Evolutionary conservation across 371 early-diverging fungal species (phyloP).

Genomic region (Apophysomyces ossiformis): DNA sequence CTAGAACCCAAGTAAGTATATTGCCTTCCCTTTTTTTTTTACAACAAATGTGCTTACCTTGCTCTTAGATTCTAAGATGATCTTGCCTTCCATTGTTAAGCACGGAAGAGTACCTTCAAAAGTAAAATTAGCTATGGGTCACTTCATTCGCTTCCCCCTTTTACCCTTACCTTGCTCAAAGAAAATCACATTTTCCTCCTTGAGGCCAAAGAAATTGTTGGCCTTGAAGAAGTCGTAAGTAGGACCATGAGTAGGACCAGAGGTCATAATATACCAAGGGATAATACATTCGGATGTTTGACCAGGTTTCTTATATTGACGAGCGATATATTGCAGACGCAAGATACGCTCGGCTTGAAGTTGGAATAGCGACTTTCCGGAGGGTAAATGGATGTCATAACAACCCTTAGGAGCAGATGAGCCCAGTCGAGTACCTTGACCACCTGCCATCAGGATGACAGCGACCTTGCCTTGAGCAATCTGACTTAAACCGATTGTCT

Average conservation of each 20-base stretch:
- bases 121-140: background rate
- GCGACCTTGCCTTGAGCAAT: conserved; percentile 92
- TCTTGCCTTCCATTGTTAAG: conserved; percentile 82
- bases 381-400: conserved; percentile 90
- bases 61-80: conserved; percentile 82
- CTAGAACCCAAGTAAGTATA: conserved; percentile 6
- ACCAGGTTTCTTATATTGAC: conserved; percentile 40
- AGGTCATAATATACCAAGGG: conserved; percentile 97
- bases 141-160: background rate
- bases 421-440: conserved; percentile 91
- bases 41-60: conserved; percentile 54
- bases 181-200: conserved; percentile 80
- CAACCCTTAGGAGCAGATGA: conserved; percentile 91
- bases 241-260: conserved; percentile 85
- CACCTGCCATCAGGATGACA: conserved; percentile 92
- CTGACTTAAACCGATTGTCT: conserved; percentile 71
- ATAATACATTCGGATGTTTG: conserved; percentile 56
- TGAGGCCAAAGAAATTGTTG: conserved; percentile 87
- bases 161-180: conserved; percentile 75
- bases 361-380: conserved; percentile 86
- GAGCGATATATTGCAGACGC: conserved; percentile 80
- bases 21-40: background rate
- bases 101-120: conserved; percentile 80
- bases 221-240: conserved; percentile 87
- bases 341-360: conserved; percentile 92